A percentile compares a stretch with the other conserved stretches of the same genome.
phyloP scores from a whole-genome alignment of 2,329 filamentous ascomycete genomes.

The Phoma sp. region DNA sequence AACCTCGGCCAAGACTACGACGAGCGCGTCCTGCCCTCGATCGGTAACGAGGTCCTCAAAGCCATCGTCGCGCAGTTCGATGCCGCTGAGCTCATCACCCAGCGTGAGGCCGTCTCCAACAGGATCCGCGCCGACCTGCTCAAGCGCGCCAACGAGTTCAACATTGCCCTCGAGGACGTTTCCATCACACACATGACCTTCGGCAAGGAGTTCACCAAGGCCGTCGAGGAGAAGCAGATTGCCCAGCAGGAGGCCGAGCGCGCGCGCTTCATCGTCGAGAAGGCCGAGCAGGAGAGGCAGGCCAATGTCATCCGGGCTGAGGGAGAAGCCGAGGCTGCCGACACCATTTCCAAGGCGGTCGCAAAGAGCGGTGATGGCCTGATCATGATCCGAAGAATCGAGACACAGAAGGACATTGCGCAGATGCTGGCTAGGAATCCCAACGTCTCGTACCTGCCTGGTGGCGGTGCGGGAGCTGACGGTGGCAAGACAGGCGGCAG shows the following conservation, averaged over 20 bases:
- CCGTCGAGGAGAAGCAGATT: constrained; percentile 99
- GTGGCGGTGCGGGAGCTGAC: constrained; percentile 64
- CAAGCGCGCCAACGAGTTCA: constrained; percentile 94
- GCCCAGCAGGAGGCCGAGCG: constrained; percentile 98
- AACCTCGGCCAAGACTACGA: constrained; percentile 98
- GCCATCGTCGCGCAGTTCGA: constrained; percentile 62
- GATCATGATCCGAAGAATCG: constrained; percentile 95
- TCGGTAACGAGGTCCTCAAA: constrained; percentile 63
- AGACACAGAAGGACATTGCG: constrained; percentile 95
- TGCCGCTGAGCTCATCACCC: constrained; percentile 79
- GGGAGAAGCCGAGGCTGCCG: constrained; percentile 95
- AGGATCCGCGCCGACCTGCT: constrained; percentile 92
- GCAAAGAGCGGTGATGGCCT: constrained; percentile 92
- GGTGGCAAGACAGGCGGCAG: constrained; percentile 67
- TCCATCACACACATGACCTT: constrained; percentile 99
- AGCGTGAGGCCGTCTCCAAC: constrained; percentile 95
- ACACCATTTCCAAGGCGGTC: constrained; percentile 93
- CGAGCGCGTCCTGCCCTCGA: constrained; percentile 64
- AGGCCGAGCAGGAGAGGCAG: constrained; percentile 97
- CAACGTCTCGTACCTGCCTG: constrained; percentile 93
- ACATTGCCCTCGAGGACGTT: constrained; percentile 98
- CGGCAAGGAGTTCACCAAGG: constrained; percentile 97
- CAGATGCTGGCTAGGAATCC: constrained; percentile 87
- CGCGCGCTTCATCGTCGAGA: constrained; percentile 97
- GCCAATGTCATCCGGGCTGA: constrained; percentile 98